Conservation (phyloP, 306 rosid species). For the Pyrus pyrifolia region DNA sequence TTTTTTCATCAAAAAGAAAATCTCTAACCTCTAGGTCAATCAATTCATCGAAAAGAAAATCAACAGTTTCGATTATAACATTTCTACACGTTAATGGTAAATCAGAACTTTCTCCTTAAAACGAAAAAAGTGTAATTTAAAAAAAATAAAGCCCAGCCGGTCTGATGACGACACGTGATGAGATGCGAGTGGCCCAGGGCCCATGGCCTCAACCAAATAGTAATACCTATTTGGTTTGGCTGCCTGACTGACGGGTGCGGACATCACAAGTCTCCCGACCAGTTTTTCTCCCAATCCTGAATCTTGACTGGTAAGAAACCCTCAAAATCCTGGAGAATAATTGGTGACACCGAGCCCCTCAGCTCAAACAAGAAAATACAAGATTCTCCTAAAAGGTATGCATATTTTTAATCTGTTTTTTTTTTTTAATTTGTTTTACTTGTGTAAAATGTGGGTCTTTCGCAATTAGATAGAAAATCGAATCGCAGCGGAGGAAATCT, state of each 20-base stretch:
- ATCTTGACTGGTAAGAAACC: background rate
- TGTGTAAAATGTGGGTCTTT: background rate
- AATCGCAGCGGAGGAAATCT: background rate
- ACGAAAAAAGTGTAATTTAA: no score
- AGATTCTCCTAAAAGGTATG: background rate
- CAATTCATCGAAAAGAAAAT: no score
- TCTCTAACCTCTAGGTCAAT: no score
- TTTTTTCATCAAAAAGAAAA: no score
- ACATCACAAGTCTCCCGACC: background rate
- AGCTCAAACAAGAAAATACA: background rate
- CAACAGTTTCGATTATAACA: no score
- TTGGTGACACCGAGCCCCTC: background rate
- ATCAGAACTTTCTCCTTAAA: no score
- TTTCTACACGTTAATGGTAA: no score
- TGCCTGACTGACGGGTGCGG: background rate
- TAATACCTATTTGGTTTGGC: background rate
- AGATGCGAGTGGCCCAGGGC: background rate
- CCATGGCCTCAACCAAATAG: background rate
- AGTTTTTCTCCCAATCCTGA: background rate
- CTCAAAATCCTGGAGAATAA: background rate
- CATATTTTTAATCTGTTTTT: background rate
- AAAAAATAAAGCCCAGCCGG: no score
- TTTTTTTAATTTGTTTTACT: background rate
- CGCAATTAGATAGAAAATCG: background rate
- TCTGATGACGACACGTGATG: background rate